These are phyloP conservation scores for Lasiodiplodia hormozganensis DNA, from an alignment of 2,329 filamentous ascomycete species.

Conservation along the genomic window DNA sequence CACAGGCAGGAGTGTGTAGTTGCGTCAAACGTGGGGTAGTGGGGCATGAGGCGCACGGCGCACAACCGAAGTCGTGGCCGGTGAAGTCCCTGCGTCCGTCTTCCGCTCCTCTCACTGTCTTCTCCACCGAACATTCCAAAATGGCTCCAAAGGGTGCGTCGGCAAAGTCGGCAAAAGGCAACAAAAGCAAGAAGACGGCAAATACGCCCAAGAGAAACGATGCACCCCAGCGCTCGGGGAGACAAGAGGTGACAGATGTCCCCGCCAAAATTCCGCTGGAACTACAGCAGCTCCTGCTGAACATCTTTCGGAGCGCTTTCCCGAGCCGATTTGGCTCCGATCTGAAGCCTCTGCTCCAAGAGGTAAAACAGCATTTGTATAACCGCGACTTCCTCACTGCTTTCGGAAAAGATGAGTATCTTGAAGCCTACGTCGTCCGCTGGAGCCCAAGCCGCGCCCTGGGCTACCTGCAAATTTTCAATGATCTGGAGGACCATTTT, in stretches of 20 bases:
- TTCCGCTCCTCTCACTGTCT: not conserved
- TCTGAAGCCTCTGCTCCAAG: slow-evolving; percentile 69
- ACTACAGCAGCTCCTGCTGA: slow-evolving; percentile 73
- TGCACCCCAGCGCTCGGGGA: not conserved
- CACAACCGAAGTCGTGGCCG: not conserved
- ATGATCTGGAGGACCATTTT: slow-evolving; percentile 41
- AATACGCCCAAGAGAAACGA: slow-evolving; percentile 17
- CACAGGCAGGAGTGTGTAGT: not conserved
- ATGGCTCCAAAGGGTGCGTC: slow-evolving; percentile 17
- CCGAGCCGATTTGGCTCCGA: slow-evolving; percentile 51
- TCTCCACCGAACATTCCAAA: not conserved
- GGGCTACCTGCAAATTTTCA: slow-evolving; percentile 74
- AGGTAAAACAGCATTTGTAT: slow-evolving; percentile 85
- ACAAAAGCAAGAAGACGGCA: slow-evolving; percentile 12
- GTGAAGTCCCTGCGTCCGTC: not conserved
- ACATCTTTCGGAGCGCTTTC: slow-evolving; percentile 75
- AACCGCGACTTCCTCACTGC: slow-evolving; percentile 82
- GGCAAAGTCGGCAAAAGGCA: not conserved
- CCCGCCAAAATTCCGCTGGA: slow-evolving; percentile 51
- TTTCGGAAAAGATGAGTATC: slow-evolving; percentile 73
- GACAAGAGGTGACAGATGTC: not conserved
- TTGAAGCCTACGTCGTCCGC: slow-evolving; percentile 83
- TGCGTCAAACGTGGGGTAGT: slow-evolving; percentile 1
- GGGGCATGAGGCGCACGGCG: not conserved
- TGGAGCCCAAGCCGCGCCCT: slow-evolving; percentile 90